Evolutionary conservation across 176 grass and related monocot species (phyloP), one percentile per base, ranked within the genome.

Genomic region (Thinopyrum elongatum): DNA sequence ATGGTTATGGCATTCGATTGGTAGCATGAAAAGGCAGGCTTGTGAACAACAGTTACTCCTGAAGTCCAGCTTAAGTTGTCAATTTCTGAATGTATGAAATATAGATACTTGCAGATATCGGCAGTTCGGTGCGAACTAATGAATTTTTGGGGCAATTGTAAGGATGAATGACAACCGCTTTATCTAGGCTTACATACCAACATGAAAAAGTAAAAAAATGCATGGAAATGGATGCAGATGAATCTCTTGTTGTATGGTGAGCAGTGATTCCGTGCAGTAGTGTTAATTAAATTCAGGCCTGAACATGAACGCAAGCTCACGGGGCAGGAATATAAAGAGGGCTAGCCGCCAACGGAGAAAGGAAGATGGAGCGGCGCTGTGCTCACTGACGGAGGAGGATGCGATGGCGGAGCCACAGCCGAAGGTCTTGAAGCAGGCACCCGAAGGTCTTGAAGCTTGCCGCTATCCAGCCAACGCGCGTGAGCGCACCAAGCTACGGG

Each of bases 361-460:
- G 2, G 10, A 65, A 77, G 58, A 22, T 7, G 21, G n/a, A 1
- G 26, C 4, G 65, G 4, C 7, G 7, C 7, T 38, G 28, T 13
- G 30, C 79, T 78, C 29, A 98, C 92, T 93, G 28, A 98, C 92
- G n/a, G 96, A 98, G 14, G 96, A 95, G 5, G 96, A 94, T 0
- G 96, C 93, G 66, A 98, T 98, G 67, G 96, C 92, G 12, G 96
- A 98, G 66, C 96, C 96, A 28, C 93, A 95, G 12, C 93, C 93
- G 75, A 95, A 95, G 57, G 96, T 95, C 91, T 98, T 98, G 81
- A 98, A 98, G 78, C 95, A 95, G 11, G 93, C 91, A n/a, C n/a
- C n/a, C n/a, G n/a, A n/a, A n/a, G n/a, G n/a, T n/a, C n/a, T n/a
- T n/a, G n/a, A n/a, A n/a, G n/a, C n/a, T n/a, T n/a, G n/a, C n/a